These are phyloP conservation scores for Thuja plicata DNA, from an alignment of 83 land plant genomes.

Conservation along the genomic window DNA sequence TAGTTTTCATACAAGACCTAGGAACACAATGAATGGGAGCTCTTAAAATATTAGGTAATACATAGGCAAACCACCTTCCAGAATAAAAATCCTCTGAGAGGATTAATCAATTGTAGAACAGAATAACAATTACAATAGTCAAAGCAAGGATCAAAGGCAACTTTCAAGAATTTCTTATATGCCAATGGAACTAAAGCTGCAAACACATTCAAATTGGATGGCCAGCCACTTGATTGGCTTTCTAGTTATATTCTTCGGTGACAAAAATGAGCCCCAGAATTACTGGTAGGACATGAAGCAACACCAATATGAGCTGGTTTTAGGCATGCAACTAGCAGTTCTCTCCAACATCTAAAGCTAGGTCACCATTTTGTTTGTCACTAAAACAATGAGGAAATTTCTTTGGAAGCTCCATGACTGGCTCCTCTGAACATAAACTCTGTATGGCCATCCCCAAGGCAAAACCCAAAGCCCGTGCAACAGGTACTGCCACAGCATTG, in stretches of 20 bases:
- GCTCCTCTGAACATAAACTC: conserved; percentile 20
- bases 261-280: background rate
- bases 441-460: conserved; percentile 51
- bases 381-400: conserved; percentile 29
- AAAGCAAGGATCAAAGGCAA: background rate
- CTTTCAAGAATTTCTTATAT: background rate
- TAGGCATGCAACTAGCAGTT: background rate
- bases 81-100: background rate
- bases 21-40: background rate
- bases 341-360: conserved; percentile 19
- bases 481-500: conserved; percentile 94
- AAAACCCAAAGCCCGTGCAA: conserved; percentile 77
- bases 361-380: background rate
- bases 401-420: conserved; percentile 36
- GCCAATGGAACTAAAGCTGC: background rate
- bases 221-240: background rate
- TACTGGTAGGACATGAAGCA: background rate
- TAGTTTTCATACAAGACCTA: background rate
- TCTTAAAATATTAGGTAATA: background rate
- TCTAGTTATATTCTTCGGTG: background rate
- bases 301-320: background rate
- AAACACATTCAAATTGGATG: background rate
- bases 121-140: conserved; percentile 1
- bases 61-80: background rate
- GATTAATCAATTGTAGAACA: conserved; percentile 9